Conservation (phyloP, 805 yeast genomes). For the Sugiyamaella chiloensis region DNA sequence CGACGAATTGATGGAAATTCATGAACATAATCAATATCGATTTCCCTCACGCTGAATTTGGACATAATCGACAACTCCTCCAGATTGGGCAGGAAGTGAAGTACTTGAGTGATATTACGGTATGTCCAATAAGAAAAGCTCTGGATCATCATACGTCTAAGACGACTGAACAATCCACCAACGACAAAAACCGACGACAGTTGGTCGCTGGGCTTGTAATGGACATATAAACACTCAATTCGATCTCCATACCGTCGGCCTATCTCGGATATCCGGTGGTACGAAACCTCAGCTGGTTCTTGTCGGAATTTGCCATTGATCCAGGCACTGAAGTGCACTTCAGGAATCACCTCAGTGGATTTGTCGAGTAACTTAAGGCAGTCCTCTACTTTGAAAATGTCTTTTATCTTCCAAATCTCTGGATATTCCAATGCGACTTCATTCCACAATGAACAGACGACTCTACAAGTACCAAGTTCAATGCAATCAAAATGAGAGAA, state of each 20-base stretch:
- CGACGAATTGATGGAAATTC: not conserved
- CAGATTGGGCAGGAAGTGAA: not conserved
- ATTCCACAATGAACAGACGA: not conserved
- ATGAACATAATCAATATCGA: not conserved
- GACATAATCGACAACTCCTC: slow-evolving; percentile 5
- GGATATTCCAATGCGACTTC: not conserved
- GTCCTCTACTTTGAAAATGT: not conserved
- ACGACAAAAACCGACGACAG: not conserved
- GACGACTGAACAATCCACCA: not conserved
- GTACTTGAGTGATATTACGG: not conserved
- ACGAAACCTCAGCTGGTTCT: slow-evolving; percentile 1
- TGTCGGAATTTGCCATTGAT: not conserved
- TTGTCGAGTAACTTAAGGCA: not conserved
- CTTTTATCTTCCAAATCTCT: not conserved
- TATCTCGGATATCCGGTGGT: not conserved
- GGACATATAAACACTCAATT: not conserved
- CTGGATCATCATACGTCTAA: slow-evolving; percentile 4
- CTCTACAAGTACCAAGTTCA: not conserved
- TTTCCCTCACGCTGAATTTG: slow-evolving; percentile 2
- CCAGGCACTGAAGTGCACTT: slow-evolving; percentile 2
- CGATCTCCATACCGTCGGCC: not conserved
- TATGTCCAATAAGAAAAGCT: slow-evolving; percentile 7
- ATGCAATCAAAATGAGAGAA: not conserved
- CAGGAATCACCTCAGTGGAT: not conserved
- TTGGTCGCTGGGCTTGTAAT: slow-evolving; percentile 4